Evolutionary conservation across 2,329 filamentous ascomycete species (phyloP), one percentile per base, ranked within the genome.

Genomic region (Mycocentrospora acerina): DNA sequence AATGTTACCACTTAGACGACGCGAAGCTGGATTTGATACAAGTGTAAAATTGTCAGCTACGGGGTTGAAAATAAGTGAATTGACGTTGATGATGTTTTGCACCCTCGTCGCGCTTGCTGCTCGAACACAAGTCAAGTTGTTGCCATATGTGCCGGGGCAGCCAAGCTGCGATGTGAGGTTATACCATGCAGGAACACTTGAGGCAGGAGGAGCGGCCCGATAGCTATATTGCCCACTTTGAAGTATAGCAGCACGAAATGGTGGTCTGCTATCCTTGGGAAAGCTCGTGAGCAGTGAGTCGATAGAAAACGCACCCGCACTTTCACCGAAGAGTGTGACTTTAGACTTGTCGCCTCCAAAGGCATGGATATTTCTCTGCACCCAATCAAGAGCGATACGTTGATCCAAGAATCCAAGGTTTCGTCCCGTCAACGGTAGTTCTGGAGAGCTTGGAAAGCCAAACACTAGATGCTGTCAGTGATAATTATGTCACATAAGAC

Each of bases 381-480:
- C 77, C 77, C 77, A 80, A 51, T 79, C 72, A 2, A 80, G 61
- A 3, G 76, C 77, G 14, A 71, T 54, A n/a, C 77, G 67, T 42
- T 79, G 77, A 36, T 80, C 77, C 64, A 76, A 77, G 55, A 79
- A 77, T 2, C 76, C 77, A 15, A 75, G 64, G 39, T 80, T 80
- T 1, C 43, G 48, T 14, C 44, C 48, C 10, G 47, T 36, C 8
- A 54, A 13, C 4, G 54, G 42, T 3, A 64, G 31, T 9, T 51
- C 50, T 2, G 58, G 50, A 7, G 55, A 46, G 15, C 30, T 42
- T 30, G 59, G 55, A 12, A 62, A 59, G 12, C 60, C 60, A 30
- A 64, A 64, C 2, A 59, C 59, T 64, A 29, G 2, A 7, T 10
- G 4, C 5, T 4, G 15, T 52, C 26, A 55, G 33, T 8, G 9